phyloP scores from a whole-genome alignment of 257 asterid genomes.

The Hygrophila difformis region DNA sequence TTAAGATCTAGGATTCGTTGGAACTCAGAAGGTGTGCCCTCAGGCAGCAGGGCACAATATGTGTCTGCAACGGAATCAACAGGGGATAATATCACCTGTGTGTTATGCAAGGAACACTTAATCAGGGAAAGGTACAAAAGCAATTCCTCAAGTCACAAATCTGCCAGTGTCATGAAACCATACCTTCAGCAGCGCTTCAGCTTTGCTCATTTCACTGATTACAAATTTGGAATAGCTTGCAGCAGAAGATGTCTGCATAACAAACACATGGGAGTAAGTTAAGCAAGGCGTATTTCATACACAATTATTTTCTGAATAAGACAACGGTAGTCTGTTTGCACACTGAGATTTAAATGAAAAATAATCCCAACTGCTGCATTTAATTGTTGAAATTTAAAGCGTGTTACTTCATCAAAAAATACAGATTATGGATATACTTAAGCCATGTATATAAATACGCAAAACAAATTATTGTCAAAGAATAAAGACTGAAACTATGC shows the following conservation, averaged over 20 bases:
- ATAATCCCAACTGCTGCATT: no score
- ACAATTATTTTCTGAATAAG: no score
- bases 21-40: constrained; percentile 86
- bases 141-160: constrained; percentile 2
- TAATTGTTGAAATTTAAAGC: no score
- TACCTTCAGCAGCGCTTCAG: constrained; percentile 95
- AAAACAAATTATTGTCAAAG: no score
- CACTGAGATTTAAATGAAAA: no score
- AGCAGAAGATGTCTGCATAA: constrained; percentile 69
- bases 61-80: constrained; percentile 98
- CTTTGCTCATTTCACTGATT: constrained; percentile 98
- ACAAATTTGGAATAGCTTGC: constrained; percentile 90
- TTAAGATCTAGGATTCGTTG: constrained; percentile 93
- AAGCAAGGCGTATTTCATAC: not conserved
- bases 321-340: no score
- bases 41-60: constrained; percentile 93
- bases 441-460: no score
- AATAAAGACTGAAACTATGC: no score
- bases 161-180: constrained; percentile 4
- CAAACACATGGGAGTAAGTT: constrained; percentile 1
- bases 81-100: constrained; percentile 89
- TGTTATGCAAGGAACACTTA: constrained; percentile 16
- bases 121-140: constrained; percentile 8
- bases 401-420: no score
- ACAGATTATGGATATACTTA: no score